These are phyloP conservation scores for Adansonia madagascariensis DNA, from an alignment of 441 rosid genomes.

Conservation along the genomic window DNA sequence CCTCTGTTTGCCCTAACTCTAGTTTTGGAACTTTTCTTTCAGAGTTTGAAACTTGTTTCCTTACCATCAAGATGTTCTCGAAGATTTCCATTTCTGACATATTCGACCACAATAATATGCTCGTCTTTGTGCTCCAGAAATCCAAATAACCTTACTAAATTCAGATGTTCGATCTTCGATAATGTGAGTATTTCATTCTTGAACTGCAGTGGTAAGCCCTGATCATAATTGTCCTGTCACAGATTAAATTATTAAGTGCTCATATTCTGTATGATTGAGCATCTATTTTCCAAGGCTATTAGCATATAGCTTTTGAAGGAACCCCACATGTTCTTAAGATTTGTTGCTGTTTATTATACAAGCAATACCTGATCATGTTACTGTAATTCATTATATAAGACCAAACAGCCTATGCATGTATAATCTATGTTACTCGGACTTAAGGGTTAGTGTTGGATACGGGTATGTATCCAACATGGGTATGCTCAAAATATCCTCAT, in stretches of 20 bases:
- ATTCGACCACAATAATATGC: conserved; percentile 69
- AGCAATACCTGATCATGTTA: no score
- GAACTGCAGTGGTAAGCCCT: conserved; percentile 57
- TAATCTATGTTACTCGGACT: no score
- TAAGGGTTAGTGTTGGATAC: no score
- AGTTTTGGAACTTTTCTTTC: neutral
- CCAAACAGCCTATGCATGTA: neutral
- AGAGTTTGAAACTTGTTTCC: conserved; percentile 28
- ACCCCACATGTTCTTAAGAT: neutral
- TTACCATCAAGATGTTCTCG: conserved; percentile 87
- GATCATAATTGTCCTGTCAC: conserved; percentile 55
- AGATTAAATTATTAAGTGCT: conserved; percentile 24
- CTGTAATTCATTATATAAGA: neutral
- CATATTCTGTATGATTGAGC: neutral
- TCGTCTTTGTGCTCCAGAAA: conserved; percentile 70
- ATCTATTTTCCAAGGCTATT: conserved; percentile 11
- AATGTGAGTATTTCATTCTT: conserved; percentile 77
- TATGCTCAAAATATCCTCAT: no score
- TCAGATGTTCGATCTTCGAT: conserved; percentile 88
- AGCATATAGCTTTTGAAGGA: neutral
- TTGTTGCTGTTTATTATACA: neutral
- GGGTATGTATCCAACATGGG: no score
- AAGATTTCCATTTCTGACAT: conserved; percentile 70
- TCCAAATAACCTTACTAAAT: conserved; percentile 76
- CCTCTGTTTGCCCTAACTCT: neutral